A percentile compares a stretch with the other conserved stretches of the same genome.
These are phyloP conservation scores for Cynara cardunculus DNA, from an alignment of 129 eudicot species.

Conservation along the genomic window DNA sequence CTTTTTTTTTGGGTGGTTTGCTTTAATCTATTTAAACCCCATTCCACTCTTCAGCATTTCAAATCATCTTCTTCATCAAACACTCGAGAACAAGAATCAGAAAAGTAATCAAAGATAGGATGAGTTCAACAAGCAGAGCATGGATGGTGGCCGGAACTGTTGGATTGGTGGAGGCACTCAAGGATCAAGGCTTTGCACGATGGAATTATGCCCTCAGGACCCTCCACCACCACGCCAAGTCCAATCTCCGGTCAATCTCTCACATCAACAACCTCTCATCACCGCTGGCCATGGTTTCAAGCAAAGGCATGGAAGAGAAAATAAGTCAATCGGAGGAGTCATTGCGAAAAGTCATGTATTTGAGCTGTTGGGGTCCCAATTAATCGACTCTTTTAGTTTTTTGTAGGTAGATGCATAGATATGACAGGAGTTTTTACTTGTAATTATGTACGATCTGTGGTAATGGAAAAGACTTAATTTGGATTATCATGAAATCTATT, in stretches of 20 bases:
- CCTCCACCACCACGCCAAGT: slow-evolving; percentile 44
- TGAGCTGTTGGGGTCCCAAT: slow-evolving; percentile 37
- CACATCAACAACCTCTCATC: slow-evolving; percentile 30
- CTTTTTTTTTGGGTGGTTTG: neutral
- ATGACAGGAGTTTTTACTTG: too few relatives aligned
- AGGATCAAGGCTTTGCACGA: slow-evolving; percentile 59
- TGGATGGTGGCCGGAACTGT: slow-evolving; percentile 48
- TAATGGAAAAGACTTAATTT: too few relatives aligned
- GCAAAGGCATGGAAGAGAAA: neutral
- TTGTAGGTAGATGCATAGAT: too few relatives aligned
- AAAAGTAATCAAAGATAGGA: neutral
- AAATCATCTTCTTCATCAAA: neutral
- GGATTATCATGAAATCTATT: too few relatives aligned
- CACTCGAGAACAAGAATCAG: neutral
- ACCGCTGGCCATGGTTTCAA: slow-evolving; percentile 22
- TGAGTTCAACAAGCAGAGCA: slow-evolving; percentile 34
- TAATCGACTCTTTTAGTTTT: neutral
- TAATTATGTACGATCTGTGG: too few relatives aligned
- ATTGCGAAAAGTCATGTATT: slow-evolving; percentile 41
- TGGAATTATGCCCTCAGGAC: slow-evolving; percentile 58
- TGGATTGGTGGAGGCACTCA: slow-evolving; percentile 52
- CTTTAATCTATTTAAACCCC: too few relatives aligned
- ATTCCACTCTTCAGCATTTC: too few relatives aligned
- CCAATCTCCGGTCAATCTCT: slow-evolving; percentile 39
- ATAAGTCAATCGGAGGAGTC: slow-evolving; percentile 30